A percentile compares a stretch with the other conserved stretches of the same genome.
Evolutionary conservation across 768 basidiomycete species (phyloP).

Genomic region (Mrakia gelida): DNA sequence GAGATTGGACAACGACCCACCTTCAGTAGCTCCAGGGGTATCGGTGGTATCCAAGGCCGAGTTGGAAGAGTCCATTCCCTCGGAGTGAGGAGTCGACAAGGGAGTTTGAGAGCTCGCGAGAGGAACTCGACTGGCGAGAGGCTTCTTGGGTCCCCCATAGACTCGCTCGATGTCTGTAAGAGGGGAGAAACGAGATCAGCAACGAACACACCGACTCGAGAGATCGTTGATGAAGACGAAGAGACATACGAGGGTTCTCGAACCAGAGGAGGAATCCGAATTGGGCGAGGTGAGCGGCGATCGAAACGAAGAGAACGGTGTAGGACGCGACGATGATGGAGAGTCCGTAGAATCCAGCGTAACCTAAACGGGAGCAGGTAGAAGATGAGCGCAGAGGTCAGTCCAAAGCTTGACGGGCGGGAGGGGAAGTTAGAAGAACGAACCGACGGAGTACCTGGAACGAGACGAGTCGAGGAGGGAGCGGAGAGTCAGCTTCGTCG

Average conservation of each 20-base stretch:
- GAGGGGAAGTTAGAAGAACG: background rate
- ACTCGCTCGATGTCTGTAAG: constrained; percentile 78
- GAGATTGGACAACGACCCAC: constrained; percentile 31
- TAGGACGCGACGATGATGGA: constrained; percentile 78
- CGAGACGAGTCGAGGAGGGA: background rate
- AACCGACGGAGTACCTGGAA: constrained; percentile 10
- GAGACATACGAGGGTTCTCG: constrained; percentile 85
- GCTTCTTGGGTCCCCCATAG: constrained; percentile 80
- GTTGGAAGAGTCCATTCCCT: background rate
- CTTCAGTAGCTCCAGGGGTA: constrained; percentile 44
- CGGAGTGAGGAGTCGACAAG: constrained; percentile 11
- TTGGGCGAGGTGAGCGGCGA: constrained; percentile 92
- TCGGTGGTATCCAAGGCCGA: constrained; percentile 7
- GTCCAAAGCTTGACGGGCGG: background rate
- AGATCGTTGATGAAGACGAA: no score
- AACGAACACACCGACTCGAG: background rate
- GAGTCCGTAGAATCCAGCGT: constrained; percentile 87
- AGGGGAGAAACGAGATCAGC: background rate
- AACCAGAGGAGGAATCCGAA: constrained; percentile 94
- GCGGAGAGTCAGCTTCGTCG: background rate
- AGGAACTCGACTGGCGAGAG: constrained; percentile 78
- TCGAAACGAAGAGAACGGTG: constrained; percentile 77
- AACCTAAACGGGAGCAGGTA: constrained; percentile 65
- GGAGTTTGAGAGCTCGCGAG: constrained; percentile 33
- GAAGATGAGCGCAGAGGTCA: background rate